Percentiles rank a stretch among this genome's conserved stretches.
These are phyloP conservation scores for Aspergillus sp. DNA, from an alignment of 2,329 filamentous ascomycete genomes.

Conservation along the genomic window DNA sequence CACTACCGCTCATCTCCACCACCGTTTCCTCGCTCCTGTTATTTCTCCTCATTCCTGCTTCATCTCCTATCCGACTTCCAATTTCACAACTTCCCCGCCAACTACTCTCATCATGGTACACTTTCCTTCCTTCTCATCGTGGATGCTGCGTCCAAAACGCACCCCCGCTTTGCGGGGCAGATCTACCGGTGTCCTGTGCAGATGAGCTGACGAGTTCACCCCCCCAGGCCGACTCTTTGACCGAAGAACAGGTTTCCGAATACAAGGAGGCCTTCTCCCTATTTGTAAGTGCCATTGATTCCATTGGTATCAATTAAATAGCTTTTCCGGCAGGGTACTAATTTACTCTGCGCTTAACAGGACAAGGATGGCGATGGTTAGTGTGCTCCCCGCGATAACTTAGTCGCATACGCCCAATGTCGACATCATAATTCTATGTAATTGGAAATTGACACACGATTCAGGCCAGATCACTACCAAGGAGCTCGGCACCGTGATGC, in stretches of 20 bases:
- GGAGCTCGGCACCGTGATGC: slow-evolving; percentile 87
- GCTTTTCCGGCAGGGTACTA: slow-evolving; percentile 13
- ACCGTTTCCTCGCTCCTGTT: slow-evolving; percentile 17
- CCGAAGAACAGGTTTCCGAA: slow-evolving; percentile 99
- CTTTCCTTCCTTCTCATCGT: slow-evolving; percentile 1
- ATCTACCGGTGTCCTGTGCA: slow-evolving; percentile 20
- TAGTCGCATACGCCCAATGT: neutral
- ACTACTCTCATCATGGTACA: slow-evolving; percentile 34
- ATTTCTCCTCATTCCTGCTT: slow-evolving; percentile 15
- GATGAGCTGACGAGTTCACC: slow-evolving; percentile 27
- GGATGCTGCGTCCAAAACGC: slow-evolving; percentile 15
- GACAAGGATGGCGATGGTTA: slow-evolving; percentile 90
- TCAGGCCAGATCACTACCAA: slow-evolving; percentile 88
- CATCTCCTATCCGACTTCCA: slow-evolving; percentile 2
- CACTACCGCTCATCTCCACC: slow-evolving; percentile 19
- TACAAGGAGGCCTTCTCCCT: slow-evolving; percentile 99
- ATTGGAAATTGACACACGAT: neutral
- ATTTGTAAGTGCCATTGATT: slow-evolving; percentile 71
- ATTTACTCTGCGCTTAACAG: slow-evolving; percentile 46
- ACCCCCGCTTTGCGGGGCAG: slow-evolving; percentile 38
- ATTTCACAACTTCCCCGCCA: neutral
- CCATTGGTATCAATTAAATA: neutral
- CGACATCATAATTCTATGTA: neutral
- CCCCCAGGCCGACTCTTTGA: slow-evolving; percentile 88
- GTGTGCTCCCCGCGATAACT: slow-evolving; percentile 39